Conservation (phyloP, 495 filamentous ascomycete genomes). For the Lepidopterella palustris region DNA sequence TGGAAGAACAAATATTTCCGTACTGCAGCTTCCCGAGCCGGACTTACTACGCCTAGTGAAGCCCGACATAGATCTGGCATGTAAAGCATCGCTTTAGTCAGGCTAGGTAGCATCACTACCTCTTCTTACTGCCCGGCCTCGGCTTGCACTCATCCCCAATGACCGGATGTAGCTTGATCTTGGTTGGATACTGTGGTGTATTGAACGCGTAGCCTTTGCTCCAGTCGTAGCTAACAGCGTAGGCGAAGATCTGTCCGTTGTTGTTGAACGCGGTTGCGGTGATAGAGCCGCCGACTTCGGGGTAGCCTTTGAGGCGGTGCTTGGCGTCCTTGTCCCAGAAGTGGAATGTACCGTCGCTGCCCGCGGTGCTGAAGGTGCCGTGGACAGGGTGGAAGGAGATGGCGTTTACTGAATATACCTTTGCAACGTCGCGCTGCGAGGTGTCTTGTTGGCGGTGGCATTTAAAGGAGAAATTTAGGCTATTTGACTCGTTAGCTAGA, state of each 20-base stretch:
- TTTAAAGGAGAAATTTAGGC: slow-evolving; percentile 85
- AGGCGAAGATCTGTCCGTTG: slow-evolving; percentile 76
- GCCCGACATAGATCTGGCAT: no score
- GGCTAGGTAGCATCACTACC: slow-evolving; percentile 38
- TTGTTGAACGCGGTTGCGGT: slow-evolving; percentile 70
- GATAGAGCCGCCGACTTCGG: slow-evolving; percentile 75
- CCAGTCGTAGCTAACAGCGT: slow-evolving; percentile 93
- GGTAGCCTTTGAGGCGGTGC: slow-evolving; percentile 79
- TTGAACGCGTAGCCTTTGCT: slow-evolving; percentile 77
- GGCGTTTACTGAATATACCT: slow-evolving; percentile 84
- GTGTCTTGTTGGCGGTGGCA: slow-evolving; percentile 75
- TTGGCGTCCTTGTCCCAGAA: slow-evolving; percentile 80
- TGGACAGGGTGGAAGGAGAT: slow-evolving; percentile 84
- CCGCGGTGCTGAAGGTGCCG: slow-evolving; percentile 86
- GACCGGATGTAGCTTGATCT: slow-evolving; percentile 82
- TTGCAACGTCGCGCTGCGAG: slow-evolving; percentile 57
- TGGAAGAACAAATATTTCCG: no score
- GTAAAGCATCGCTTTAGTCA: background rate
- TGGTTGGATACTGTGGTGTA: slow-evolving; percentile 61
- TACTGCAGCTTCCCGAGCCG: no score
- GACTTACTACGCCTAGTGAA: no score
- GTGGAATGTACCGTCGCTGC: slow-evolving; percentile 81
- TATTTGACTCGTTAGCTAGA: slow-evolving; percentile 22
- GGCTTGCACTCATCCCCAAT: slow-evolving; percentile 75
- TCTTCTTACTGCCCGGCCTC: slow-evolving; percentile 62